phyloP scores from a whole-genome alignment of 2,329 filamentous ascomycete genomes.

The Blumeriella jaapii region DNA sequence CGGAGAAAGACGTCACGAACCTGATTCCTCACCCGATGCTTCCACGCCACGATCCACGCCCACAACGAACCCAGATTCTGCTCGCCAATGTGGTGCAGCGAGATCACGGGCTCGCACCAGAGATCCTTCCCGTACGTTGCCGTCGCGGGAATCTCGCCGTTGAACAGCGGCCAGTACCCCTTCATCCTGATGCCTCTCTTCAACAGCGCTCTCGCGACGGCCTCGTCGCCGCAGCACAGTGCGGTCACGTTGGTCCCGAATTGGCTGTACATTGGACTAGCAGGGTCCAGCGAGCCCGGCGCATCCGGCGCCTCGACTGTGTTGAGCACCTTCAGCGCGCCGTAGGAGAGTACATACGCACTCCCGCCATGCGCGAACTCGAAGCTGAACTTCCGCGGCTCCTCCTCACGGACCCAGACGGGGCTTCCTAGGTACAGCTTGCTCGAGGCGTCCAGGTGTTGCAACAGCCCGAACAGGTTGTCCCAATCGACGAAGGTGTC shows the following conservation, averaged over 20 bases:
- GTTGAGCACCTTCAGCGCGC: slow-evolving; percentile 9
- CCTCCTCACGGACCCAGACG: slow-evolving; percentile 2
- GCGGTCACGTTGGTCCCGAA: slow-evolving; percentile 5
- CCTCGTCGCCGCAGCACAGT: slow-evolving; percentile 11
- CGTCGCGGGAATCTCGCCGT: slow-evolving; percentile 9
- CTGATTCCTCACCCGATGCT: slow-evolving; percentile 3
- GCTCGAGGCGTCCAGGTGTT: slow-evolving; percentile 5
- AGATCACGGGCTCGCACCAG: slow-evolving; percentile 14
- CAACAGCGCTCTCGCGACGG: slow-evolving; percentile 7
- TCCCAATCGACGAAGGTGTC: slow-evolving; percentile 16
- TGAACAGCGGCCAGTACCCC: slow-evolving; percentile 13
- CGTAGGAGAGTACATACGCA: slow-evolving; percentile 10
- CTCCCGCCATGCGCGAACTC: slow-evolving; percentile 13
- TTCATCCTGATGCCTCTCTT: slow-evolving; percentile 6
- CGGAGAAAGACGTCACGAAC: no score
- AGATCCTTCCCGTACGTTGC: slow-evolving; percentile 7
- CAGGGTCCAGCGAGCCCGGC: slow-evolving; percentile 1
- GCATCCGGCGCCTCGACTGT: background rate
- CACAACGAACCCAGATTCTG: slow-evolving; percentile 7
- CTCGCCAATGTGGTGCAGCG: slow-evolving; percentile 10
- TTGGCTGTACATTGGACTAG: slow-evolving; percentile 6
- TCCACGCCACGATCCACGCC: slow-evolving; percentile 10
- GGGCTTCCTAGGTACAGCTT: slow-evolving; percentile 8
- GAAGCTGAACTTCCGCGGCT: background rate
- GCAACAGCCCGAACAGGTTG: slow-evolving; percentile 9